A percentile compares a stretch with the other conserved stretches of the same genome.
These are phyloP conservation scores for Phellopilus nigrolimitatus DNA, from an alignment of 1,284 basidiomycete genomes.

Conservation along the genomic window DNA sequence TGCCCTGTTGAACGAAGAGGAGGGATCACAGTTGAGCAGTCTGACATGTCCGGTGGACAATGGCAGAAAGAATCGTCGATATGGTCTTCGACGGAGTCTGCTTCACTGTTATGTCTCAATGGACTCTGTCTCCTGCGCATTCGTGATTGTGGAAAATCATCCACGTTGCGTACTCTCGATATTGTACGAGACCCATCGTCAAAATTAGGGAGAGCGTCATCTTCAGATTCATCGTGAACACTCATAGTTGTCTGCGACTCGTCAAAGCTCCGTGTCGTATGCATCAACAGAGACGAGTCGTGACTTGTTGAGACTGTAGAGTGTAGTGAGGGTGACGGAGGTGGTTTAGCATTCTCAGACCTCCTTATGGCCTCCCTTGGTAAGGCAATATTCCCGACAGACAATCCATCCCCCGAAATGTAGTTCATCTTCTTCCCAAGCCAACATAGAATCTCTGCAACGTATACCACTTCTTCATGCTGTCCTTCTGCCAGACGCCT, in stretches of 20 bases:
- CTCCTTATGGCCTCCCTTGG: not conserved
- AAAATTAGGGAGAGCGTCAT: not conserved
- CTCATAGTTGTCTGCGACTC: conserved; percentile 14
- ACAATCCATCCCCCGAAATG: conserved; percentile 23
- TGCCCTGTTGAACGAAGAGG: conserved; percentile 11
- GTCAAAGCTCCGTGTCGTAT: not conserved
- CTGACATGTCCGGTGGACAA: conserved; percentile 12
- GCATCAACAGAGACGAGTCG: conserved; percentile 1
- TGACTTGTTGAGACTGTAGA: conserved; percentile 7
- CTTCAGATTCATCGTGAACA: conserved; percentile 3
- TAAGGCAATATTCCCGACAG: conserved; percentile 17
- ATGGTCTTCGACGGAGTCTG: not conserved
- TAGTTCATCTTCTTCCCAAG: conserved; percentile 46
- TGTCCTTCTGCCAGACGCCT: conserved; percentile 53
- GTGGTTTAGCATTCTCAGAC: not conserved
- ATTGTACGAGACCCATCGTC: conserved; percentile 21
- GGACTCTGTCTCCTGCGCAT: not conserved
- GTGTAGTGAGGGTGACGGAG: conserved; percentile 3
- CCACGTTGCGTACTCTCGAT: conserved; percentile 49
- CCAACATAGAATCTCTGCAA: conserved; percentile 63
- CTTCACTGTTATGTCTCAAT: not conserved
- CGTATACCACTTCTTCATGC: conserved; percentile 56
- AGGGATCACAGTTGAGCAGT: not conserved
- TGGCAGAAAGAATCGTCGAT: conserved; percentile 18
- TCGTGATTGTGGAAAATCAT: conserved; percentile 35